Percentiles rank a stretch among this genome's conserved stretches.
These are phyloP conservation scores for Elsinoe batatas DNA, from an alignment of 2,329 filamentous ascomycete genomes.

Conservation along the genomic window DNA sequence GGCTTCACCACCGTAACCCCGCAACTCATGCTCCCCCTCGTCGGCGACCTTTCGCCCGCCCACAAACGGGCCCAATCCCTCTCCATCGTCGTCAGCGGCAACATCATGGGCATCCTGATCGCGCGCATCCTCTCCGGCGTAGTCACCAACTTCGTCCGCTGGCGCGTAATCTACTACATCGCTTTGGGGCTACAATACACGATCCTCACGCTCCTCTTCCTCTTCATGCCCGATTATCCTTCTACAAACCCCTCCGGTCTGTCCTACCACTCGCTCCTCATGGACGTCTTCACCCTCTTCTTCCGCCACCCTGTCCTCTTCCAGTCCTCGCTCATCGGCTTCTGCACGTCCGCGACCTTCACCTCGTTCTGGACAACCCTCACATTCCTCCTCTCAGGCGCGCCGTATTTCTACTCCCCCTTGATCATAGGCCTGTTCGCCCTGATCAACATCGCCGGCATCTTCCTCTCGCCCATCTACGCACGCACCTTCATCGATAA, in stretches of 20 bases:
- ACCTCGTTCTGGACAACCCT: slow-evolving; percentile 65
- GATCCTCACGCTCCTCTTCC: slow-evolving; percentile 55
- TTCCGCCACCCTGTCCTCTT: slow-evolving; percentile 57
- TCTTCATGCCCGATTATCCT: slow-evolving; percentile 74
- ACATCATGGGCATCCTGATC: slow-evolving; percentile 65
- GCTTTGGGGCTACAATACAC: slow-evolving; percentile 60
- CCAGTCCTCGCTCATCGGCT: slow-evolving; percentile 58
- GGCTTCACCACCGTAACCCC: slow-evolving; percentile 75
- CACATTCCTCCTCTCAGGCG: slow-evolving; percentile 64
- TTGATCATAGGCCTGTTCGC: slow-evolving; percentile 68
- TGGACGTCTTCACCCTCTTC: slow-evolving; percentile 54
- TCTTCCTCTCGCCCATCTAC: slow-evolving; percentile 59
- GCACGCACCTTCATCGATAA: slow-evolving; percentile 60
- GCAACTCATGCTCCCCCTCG: slow-evolving; percentile 63
- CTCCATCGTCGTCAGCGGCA: slow-evolving; percentile 63
- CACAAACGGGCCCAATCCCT: slow-evolving; percentile 58
- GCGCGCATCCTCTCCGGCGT: slow-evolving; percentile 68
- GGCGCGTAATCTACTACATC: slow-evolving; percentile 73
- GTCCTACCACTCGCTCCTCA: slow-evolving; percentile 56
- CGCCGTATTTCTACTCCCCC: slow-evolving; percentile 58
- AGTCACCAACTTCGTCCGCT: slow-evolving; percentile 61
- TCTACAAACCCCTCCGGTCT: slow-evolving; percentile 56
- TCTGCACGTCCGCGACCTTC: slow-evolving; percentile 53
- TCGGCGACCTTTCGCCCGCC: slow-evolving; percentile 65
- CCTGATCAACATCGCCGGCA: slow-evolving; percentile 62